Evolutionary conservation across 2,329 filamentous ascomycete species (phyloP), one percentile per base, ranked within the genome.

Genomic region (Myotisia sp.): DNA sequence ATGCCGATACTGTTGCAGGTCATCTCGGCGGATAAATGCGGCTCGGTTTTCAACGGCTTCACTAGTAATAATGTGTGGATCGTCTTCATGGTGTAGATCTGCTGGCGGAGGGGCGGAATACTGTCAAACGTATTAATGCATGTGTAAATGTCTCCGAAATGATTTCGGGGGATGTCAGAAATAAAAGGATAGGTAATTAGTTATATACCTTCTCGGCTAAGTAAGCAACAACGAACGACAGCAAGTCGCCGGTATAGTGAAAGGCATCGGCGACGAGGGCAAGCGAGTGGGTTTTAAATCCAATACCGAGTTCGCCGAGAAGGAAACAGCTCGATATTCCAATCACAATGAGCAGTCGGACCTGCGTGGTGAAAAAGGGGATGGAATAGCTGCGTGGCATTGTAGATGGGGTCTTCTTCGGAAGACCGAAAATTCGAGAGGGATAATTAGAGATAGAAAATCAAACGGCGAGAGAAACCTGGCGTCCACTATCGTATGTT

Each of bases 221-320:
- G 16, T 39, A 35, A 6, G 41, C 38, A 5, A 43, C 39, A 4
- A 41, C 31, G 26, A 43, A 41, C 5, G 41, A 35, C 8, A 26
- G 29, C 17, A 23, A 24, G n/a, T 44, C 36, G 48, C 68, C 40
- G 58, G 79, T 76, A 49, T 83, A 82, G 51, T 85, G 80, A 45
- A 85, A 84, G 1, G 81, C 77, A 62, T 86, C 80, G 18, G 80
- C 79, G 17, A 85, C 62, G 2, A 86, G 62, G 1, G 78, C 78
- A 7, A 86, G 62, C 1, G 79, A 84, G 34, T 65, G 64, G 1
- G 80, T 84, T 40, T 73, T 74, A 46, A 81, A 78, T 2, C 76
- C 76, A 39, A 78, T 71, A 71, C 40, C 28, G 28, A 43, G 22
- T 23, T 43, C 41, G 13, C 33, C 28, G 5, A 40, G 8, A 18